A percentile compares a stretch with the other conserved stretches of the same genome.
These are phyloP conservation scores for Mucor saturninus DNA, from an alignment of 371 early-diverging fungal species.

Conservation along the genomic window DNA sequence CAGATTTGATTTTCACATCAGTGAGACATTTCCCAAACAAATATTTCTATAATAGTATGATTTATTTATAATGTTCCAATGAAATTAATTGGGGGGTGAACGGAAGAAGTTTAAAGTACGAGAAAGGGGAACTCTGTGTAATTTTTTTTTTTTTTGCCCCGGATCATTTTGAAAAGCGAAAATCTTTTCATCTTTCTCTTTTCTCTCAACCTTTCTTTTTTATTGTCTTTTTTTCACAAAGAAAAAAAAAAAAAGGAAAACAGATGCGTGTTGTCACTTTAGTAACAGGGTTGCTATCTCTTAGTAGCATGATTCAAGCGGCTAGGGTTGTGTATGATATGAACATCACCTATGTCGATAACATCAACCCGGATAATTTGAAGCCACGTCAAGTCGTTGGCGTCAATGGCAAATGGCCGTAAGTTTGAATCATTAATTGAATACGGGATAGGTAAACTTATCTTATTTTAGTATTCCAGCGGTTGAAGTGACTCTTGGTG, in stretches of 20 bases:
- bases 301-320: conserved; percentile 41
- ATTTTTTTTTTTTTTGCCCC: neutral
- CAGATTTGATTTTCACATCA: no score
- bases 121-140: neutral
- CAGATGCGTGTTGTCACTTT: neutral
- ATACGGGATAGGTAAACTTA: neutral
- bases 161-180: neutral
- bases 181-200: neutral
- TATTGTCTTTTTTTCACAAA: neutral
- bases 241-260: neutral
- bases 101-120: neutral
- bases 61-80: neutral
- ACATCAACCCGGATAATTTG: conserved; percentile 70
- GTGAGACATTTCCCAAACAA: neutral
- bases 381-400: conserved; percentile 71
- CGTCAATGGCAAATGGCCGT: conserved; percentile 76
- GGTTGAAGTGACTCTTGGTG: conserved; percentile 52
- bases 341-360: conserved; percentile 68
- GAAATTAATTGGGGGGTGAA: neutral
- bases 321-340: conserved; percentile 69
- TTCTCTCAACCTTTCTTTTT: neutral
- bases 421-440: conserved; percentile 31
- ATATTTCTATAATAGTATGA: neutral
- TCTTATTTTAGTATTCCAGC: conserved; percentile 41
- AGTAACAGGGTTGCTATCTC: conserved; percentile 22